Evolutionary conservation across 352 stramenopile genomes (phyloP), one percentile per base, ranked within the genome.

Genomic region (Globisporangium megalacanthum): DNA sequence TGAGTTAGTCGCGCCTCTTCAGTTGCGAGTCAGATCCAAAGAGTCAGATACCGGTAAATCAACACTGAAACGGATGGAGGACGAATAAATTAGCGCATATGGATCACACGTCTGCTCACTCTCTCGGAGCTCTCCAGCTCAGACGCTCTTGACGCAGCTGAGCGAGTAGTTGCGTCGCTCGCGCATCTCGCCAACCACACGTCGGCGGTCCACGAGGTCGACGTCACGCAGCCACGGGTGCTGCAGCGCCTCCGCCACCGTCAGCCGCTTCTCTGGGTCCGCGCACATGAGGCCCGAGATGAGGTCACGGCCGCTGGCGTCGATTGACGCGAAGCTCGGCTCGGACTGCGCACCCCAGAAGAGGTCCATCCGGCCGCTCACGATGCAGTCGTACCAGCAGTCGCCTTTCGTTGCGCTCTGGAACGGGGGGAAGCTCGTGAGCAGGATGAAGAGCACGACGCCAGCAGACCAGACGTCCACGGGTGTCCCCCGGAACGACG

Each of bases 361-460:
- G 22, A 68, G 56, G 33, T 76, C 52, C 60, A 88, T 69, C 56
- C 79, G 72, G 13, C 69, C 66, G 29, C 57, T 55, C 48, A 85
- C 52, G 29, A 91, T 64, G 53, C 66, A 75, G 60, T 85, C 70
- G 68, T 86, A 96, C 83, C 79, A 92, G 61, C 67, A 88, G 54
- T 97, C 86, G 44, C 74, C 85, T 22, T 65, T 65, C 15, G 73
- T 59, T 14, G 86, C 85, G 31, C 80, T 64, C 52, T 95, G 83
- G 61, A 96, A 97, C 29, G 90, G 90, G 29, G 89, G 88, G 59
- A 94, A 81, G 41, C 88, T 86, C 50, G 88, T 94, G 31, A 97
- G 64, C 58, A 97, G 73, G 64, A 97, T 95, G 67, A 96, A 97
- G 9, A 97, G 66, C 58, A 97, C 88, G 25, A 97, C 86, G 49